Percentiles rank a stretch among this genome's conserved stretches.
Evolutionary conservation across 1,139 yeast genomes (phyloP).

Genomic region (Oligophagozyma castellii): DNA sequence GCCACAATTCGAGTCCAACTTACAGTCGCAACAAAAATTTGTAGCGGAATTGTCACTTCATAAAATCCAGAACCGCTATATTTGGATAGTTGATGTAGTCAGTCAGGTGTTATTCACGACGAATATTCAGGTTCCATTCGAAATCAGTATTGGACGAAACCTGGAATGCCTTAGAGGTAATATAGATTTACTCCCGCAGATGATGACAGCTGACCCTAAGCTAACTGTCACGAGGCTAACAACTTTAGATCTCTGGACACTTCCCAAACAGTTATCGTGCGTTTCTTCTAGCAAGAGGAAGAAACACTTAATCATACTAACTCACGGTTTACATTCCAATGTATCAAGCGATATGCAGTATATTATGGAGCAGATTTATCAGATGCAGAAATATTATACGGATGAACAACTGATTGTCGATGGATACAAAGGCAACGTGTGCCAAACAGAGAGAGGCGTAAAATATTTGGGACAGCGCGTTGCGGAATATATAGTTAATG

Average conservation of each 20-base stretch:
- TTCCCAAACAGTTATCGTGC: conserved; percentile 35
- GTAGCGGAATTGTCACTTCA: conserved; percentile 35
- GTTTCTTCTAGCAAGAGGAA: conserved; percentile 5
- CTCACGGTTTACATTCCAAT: conserved; percentile 90
- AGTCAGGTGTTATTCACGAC: conserved; percentile 72
- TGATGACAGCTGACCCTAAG: conserved; percentile 15
- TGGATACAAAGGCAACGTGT: conserved; percentile 73
- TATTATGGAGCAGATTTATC: conserved; percentile 68
- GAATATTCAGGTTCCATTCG: conserved; percentile 56
- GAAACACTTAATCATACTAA: conserved; percentile 29
- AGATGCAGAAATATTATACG: conserved; percentile 29
- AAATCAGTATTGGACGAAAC: conserved; percentile 44
- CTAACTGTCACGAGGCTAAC: conserved; percentile 39
- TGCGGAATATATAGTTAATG: conserved; percentile 60
- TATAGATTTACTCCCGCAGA: conserved; percentile 6
- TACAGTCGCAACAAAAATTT: conserved; percentile 56
- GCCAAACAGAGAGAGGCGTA: conserved; percentile 84
- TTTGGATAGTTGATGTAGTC: conserved; percentile 71
- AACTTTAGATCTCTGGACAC: conserved; percentile 64
- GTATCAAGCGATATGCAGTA: conserved; percentile 80
- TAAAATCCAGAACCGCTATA: conserved; percentile 33
- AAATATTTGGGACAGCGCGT: conserved; percentile 73
- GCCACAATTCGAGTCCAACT: conserved; percentile 61
- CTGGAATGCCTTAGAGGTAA: conserved; percentile 27
- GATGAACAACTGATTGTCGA: conserved; percentile 55